Percentiles rank a stretch among this genome's conserved stretches.
Evolutionary conservation across 2,329 filamentous ascomycete genomes (phyloP).

Genomic region (Didymella segeticola): DNA sequence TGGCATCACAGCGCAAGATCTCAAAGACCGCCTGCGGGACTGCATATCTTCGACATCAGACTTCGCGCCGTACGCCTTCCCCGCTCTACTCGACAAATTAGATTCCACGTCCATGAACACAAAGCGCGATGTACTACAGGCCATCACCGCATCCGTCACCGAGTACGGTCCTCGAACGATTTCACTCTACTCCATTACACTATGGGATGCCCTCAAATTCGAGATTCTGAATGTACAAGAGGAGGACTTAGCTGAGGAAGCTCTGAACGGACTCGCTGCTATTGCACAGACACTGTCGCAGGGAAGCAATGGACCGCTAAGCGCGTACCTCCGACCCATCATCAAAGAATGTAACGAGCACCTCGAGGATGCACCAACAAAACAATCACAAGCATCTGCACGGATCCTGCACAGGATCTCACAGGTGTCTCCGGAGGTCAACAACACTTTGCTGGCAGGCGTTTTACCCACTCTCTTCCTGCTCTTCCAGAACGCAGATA

Average conservation of each 20-base stretch:
- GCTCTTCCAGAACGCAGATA: constrained; percentile 66
- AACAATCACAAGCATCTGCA: constrained; percentile 70
- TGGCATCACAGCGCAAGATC: constrained; percentile 71
- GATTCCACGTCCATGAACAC: constrained; percentile 73
- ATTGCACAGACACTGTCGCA: constrained; percentile 64
- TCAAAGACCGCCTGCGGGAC: constrained; percentile 68
- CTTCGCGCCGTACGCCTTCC: constrained; percentile 72
- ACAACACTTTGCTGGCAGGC: constrained; percentile 62
- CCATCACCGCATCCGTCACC: constrained; percentile 65
- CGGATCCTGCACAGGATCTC: constrained; percentile 65
- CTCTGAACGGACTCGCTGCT: constrained; percentile 61
- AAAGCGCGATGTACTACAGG: constrained; percentile 71
- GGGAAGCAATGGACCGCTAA: constrained; percentile 56
- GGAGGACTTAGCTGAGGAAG: constrained; percentile 67
- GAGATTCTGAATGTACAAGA: constrained; percentile 72
- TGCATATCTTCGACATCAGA: constrained; percentile 68
- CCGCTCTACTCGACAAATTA: constrained; percentile 71
- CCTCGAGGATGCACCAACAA: constrained; percentile 71
- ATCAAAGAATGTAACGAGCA: constrained; percentile 73
- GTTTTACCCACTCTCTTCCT: constrained; percentile 65
- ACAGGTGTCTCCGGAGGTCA: constrained; percentile 61
- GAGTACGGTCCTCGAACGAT: constrained; percentile 66
- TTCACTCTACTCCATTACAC: constrained; percentile 67
- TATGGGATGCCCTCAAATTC: constrained; percentile 74
- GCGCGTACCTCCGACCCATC: constrained; percentile 65